Evolutionary conservation across 192 early-diverging fungal genomes (phyloP).

Genomic region (Backusella australiensis): DNA sequence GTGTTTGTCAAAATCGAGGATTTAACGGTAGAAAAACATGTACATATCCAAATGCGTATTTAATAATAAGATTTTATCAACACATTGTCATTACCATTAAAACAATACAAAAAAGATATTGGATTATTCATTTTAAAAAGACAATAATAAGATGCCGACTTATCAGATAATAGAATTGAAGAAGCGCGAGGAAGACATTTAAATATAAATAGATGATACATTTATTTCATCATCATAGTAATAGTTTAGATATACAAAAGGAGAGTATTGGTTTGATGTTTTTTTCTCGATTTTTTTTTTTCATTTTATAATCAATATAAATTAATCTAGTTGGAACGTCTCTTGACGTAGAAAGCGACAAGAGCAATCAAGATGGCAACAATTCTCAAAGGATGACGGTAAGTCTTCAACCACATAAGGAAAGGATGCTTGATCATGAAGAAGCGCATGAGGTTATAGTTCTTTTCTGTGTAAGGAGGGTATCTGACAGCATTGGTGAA

Average conservation of each 20-base stretch:
- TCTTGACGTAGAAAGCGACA: not conserved
- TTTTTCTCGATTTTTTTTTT: not conserved
- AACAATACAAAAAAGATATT: no score
- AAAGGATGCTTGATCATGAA: constrained; percentile 16
- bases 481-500: constrained; percentile 14
- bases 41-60: no score
- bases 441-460: constrained; percentile 25
- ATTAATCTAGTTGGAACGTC: constrained; percentile 1
- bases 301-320: not conserved
- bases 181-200: not conserved
- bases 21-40: no score
- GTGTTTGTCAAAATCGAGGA: no score
- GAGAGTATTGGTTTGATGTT: not conserved
- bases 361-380: constrained; percentile 3
- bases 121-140: not conserved
- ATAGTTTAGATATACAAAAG: not conserved
- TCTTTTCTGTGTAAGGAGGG: constrained; percentile 31
- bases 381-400: constrained; percentile 1
- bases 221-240: not conserved
- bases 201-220: constrained; percentile 1
- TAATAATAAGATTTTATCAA: no score
- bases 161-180: not conserved
- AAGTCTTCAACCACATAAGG: not conserved
- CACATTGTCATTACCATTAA: no score
- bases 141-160: no score